Percentiles rank a stretch among this genome's conserved stretches.
Evolutionary conservation across 2,329 filamentous ascomycete genomes (phyloP).

Genomic region (Geosmithia flava): DNA sequence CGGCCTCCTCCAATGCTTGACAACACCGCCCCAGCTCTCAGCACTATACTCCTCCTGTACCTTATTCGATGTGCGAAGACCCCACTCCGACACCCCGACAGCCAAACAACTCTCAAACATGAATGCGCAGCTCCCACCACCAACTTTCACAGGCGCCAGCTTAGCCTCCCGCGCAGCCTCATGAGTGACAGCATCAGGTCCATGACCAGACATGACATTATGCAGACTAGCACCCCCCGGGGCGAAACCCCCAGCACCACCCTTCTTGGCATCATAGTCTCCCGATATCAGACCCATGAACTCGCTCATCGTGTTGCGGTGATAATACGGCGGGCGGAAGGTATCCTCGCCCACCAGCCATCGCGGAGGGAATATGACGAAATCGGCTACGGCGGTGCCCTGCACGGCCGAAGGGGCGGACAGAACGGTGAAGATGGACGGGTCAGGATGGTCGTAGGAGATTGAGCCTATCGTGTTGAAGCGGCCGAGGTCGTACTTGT

Average conservation of each 20-base stretch:
- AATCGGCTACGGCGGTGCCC: constrained; percentile 57
- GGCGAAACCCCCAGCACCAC: constrained; percentile 35
- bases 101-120: constrained; percentile 61
- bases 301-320: constrained; percentile 56
- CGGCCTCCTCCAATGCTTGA: constrained; percentile 32
- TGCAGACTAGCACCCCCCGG: constrained; percentile 49
- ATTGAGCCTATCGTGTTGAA: constrained; percentile 65
- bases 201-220: constrained; percentile 59
- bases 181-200: constrained; percentile 43
- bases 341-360: constrained; percentile 61
- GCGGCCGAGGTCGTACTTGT: constrained; percentile 70
- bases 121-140: constrained; percentile 50
- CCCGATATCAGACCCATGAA: constrained; percentile 50
- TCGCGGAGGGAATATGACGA: constrained; percentile 60
- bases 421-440: constrained; percentile 64
- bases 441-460: constrained; percentile 67
- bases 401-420: constrained; percentile 47
- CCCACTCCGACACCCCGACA: constrained; percentile 64
- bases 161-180: constrained; percentile 43
- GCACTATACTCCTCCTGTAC: constrained; percentile 57
- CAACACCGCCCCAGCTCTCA: constrained; percentile 62
- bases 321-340: constrained; percentile 63
- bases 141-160: constrained; percentile 44
- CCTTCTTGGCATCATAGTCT: constrained; percentile 49
- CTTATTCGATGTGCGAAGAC: constrained; percentile 43